These are phyloP conservation scores for Geotrichum siamense DNA, from an alignment of 1,139 yeast genomes.

Conservation along the genomic window DNA sequence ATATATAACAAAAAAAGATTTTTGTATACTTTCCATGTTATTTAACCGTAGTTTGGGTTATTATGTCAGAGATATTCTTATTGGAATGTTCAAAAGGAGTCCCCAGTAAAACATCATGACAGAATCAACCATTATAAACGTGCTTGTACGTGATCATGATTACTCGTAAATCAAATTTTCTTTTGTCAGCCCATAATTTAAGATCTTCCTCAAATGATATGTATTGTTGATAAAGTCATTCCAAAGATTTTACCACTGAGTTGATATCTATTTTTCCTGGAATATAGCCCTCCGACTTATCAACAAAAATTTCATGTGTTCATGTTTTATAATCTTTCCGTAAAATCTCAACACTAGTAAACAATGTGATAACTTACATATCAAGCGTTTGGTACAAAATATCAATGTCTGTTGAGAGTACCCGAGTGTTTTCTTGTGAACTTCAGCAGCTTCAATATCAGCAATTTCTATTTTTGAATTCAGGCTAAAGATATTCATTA, in stretches of 20 bases:
- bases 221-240: conserved; percentile 45
- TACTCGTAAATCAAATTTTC: conserved; percentile 47
- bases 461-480: conserved; percentile 48
- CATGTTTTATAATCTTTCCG: conserved; percentile 82
- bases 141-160: conserved; percentile 57
- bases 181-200: conserved; percentile 34
- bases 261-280: conserved; percentile 56
- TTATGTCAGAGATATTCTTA: conserved; percentile 29
- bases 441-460: conserved; percentile 44
- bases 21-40: conserved; percentile 1
- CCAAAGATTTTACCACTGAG: conserved; percentile 59
- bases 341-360: conserved; percentile 53
- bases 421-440: conserved; percentile 29
- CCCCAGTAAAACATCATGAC: conserved; percentile 50
- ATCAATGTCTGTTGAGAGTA: conserved; percentile 8
- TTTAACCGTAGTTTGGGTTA: conserved; percentile 36
- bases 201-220: conserved; percentile 40
- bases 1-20: too few relatives aligned
- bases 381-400: conserved; percentile 34
- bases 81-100: conserved; percentile 24
- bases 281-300: conserved; percentile 11
- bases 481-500: conserved; percentile 67
- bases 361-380: conserved; percentile 50
- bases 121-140: conserved; percentile 38
- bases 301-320: conserved; percentile 36